Evolutionary conservation across 2,329 filamentous ascomycete genomes (phyloP), one percentile per base, ranked within the genome.

Genomic region (Tolypocladium pustulatum): DNA sequence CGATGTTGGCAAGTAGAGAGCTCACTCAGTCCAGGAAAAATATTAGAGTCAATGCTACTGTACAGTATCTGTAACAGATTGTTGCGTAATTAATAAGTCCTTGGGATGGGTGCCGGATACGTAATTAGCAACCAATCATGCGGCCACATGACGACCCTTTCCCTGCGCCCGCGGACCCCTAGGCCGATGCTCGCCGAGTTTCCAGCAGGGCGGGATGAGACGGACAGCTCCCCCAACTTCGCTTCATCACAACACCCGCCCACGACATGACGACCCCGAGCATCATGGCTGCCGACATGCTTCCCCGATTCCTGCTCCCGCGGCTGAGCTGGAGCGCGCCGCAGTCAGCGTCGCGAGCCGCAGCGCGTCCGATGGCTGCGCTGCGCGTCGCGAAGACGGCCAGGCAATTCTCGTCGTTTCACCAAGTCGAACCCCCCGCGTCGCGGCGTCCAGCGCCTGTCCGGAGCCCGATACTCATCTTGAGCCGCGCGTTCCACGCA

Each of bases 401-500:
- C 54, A 32, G 36, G 37, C 37, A 8, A 0, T 32, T 30, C 37
- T 41, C 37, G 5, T 55, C 37, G 54, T 32, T 55, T n/a, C 25
- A 34, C 25, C 54, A 55, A 3, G 54, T 25, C 55, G 10, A n/a
- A 13, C 5, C 49, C 9, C 17, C 30, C 20, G 49, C 30, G 20
- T 10, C 10, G 30, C 49, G 49, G 30, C 30, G 30, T 34, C 49
- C 10, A 9, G 4, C 49, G 12, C 9, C 49, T 53, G 17, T 20
- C 17, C 55, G 49, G 3, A 70, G 64, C 37, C 65, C 63, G 2
- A 65, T 68, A 4, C 49, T 36, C 9, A 13, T n/a, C 30, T 55
- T 67, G 3, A 69, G 70, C 52, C 73, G 80, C 60, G 74, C 78
- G 0, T 93, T 97, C 71, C 88, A 91, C 71, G 82, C 85, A 40